Evolutionary conservation across 1,139 yeast species (phyloP), one percentile per base, ranked within the genome.

Genomic region (Chernovozyma sophiae-reginae): DNA sequence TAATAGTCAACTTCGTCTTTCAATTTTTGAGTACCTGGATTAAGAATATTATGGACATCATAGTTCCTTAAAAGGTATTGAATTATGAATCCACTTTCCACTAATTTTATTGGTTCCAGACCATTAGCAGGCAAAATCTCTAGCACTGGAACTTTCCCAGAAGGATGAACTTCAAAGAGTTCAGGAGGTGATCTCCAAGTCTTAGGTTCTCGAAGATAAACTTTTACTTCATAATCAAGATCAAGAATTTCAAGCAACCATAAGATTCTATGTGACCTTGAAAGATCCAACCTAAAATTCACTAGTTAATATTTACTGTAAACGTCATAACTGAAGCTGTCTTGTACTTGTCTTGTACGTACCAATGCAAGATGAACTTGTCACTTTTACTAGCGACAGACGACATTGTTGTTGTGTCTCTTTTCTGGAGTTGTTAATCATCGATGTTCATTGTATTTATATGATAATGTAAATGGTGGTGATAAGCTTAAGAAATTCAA

Each of bases 241-340:
- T 66, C 63, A 14, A 79, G 57, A 35, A 74, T 69, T 41, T 77
- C 82, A 17, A 79, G 56, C 25, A 76, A 55, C 81, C 83, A 79
- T 30, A 73, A 49, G 14, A 77, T 62, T 38, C 84, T 61, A 38
- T 68, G 72, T 3, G 82, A 62, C 40, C 85, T 63, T 10, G 82
- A 76, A 27, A 69, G 62, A 45, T 73, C 69, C 43, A 78, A 66
- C 74, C 77, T 55, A 32, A 12, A 25, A 6, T 18, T 27, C 10
- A 20, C n/a, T n/a, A n/a, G n/a, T n/a, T n/a, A n/a, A n/a, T n/a
- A n/a, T n/a, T n/a, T n/a, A n/a, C n/a, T n/a, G n/a, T n/a, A n/a
- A n/a, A n/a, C n/a, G n/a, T n/a, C n/a, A n/a, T n/a, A n/a, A n/a
- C n/a, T n/a, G n/a, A n/a, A n/a, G n/a, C n/a, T n/a, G n/a, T n/a